These are phyloP conservation scores for Nidula niveotomentosa DNA, from an alignment of 1,284 basidiomycete genomes.

Conservation along the genomic window DNA sequence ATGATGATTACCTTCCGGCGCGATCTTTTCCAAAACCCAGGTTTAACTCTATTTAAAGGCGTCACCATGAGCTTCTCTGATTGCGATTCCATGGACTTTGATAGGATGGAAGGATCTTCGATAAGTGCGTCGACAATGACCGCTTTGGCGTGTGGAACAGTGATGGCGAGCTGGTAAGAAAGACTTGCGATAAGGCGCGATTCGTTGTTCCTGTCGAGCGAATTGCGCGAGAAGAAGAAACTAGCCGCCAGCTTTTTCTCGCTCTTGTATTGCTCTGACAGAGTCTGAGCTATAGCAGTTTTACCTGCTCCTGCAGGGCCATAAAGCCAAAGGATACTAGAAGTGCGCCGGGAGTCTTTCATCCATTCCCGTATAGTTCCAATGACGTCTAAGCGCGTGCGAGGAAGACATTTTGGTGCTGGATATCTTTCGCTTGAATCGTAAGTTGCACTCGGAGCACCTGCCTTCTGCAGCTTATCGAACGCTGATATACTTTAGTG, in stretches of 20 bases:
- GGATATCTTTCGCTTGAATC: too few relatives aligned
- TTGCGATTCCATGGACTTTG: not conserved
- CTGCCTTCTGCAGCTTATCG: too few relatives aligned
- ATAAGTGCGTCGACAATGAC: constrained; percentile 5
- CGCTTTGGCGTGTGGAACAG: not conserved
- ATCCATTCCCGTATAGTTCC: not conserved
- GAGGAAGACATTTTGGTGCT: not conserved
- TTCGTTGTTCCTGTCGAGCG: not conserved
- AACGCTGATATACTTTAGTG: too few relatives aligned
- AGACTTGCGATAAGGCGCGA: not conserved
- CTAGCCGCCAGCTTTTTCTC: not conserved
- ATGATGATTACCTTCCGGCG: constrained; percentile 1
- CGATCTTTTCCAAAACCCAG: not conserved
- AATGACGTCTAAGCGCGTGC: not conserved
- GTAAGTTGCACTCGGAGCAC: too few relatives aligned
- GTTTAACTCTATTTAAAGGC: not conserved
- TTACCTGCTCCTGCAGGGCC: not conserved
- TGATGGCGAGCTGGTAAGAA: not conserved
- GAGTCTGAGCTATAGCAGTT: not conserved
- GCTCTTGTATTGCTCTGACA: not conserved
- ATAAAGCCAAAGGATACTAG: not conserved
- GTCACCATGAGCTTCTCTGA: not conserved
- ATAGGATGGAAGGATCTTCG: not conserved
- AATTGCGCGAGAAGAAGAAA: not conserved
- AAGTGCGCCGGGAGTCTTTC: not conserved